Evolutionary conservation across 306 rosid genomes (phyloP).

Genomic region (Vicia sativa): DNA sequence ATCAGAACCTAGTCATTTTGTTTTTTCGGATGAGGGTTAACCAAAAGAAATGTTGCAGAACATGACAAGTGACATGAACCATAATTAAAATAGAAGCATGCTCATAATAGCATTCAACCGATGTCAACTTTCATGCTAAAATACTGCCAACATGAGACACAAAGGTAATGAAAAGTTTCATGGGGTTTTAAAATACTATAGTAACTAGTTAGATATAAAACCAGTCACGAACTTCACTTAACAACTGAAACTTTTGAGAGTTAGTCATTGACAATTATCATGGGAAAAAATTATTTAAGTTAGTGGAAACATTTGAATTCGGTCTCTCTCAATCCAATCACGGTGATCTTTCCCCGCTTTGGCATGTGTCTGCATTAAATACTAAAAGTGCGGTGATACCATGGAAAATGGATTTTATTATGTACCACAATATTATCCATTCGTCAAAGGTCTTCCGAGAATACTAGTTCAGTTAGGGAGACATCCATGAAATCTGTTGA

Average conservation of each 20-base stretch:
- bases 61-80: constrained; percentile 25
- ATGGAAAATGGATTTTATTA: neutral
- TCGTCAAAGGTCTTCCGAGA: constrained; percentile 2
- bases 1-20: constrained; percentile 60
- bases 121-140: constrained; percentile 23
- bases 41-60: constrained; percentile 21
- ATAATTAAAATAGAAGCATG: constrained; percentile 31
- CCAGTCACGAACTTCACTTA: too few relatives aligned
- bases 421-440: constrained; percentile 7
- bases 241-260: too few relatives aligned
- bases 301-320: too few relatives aligned
- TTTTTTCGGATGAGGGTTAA: constrained; percentile 16
- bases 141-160: constrained; percentile 11
- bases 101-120: neutral
- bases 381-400: too few relatives aligned
- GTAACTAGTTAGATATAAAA: too few relatives aligned
- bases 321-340: too few relatives aligned
- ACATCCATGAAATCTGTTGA: neutral
- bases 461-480: constrained; percentile 8
- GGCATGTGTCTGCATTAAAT: too few relatives aligned
- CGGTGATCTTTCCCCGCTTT: too few relatives aligned
- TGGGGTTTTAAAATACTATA: too few relatives aligned
- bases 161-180: constrained; percentile 15
- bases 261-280: too few relatives aligned
- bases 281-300: too few relatives aligned